Percentiles rank a stretch among this genome's conserved stretches.
These are phyloP conservation scores for Protomyces gravidus DNA, from an alignment of 1,139 yeast genomes.

Conservation along the genomic window DNA sequence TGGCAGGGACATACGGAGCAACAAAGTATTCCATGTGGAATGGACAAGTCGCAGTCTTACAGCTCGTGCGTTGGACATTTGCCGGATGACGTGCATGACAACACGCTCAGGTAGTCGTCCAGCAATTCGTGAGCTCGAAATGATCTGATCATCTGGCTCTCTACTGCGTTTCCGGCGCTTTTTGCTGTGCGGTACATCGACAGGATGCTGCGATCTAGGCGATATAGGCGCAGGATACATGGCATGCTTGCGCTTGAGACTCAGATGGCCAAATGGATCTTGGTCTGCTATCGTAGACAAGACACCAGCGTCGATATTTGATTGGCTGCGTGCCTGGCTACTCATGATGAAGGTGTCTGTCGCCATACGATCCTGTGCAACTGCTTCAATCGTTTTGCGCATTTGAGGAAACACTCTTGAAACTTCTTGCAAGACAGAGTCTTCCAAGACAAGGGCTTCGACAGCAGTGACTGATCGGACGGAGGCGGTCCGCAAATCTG, in stretches of 20 bases:
- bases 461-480: conserved; percentile 58
- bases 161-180: conserved; percentile 5
- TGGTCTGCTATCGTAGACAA: conserved; percentile 2
- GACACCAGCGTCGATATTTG: conserved; percentile 8
- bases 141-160: background rate
- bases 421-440: conserved; percentile 50
- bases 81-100: conserved; percentile 24
- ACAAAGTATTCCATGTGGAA: conserved; percentile 31
- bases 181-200: background rate
- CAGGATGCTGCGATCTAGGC: background rate
- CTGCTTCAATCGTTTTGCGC: conserved; percentile 55
- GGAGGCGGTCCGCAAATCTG: conserved; percentile 56
- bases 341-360: conserved; percentile 33
- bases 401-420: conserved; percentile 57
- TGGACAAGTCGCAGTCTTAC: conserved; percentile 32
- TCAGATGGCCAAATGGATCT: conserved; percentile 8
- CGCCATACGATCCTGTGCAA: conserved; percentile 57
- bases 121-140: background rate
- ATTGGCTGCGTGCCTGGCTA: background rate
- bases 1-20: conserved; percentile 39
- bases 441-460: conserved; percentile 57
- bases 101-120: conserved; percentile 32
- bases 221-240: conserved; percentile 1
- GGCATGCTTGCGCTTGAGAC: conserved; percentile 10
- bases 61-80: conserved; percentile 29